Base-by-base conservation (phyloP, 2,329 filamentous ascomycete genomes). In the Trichophyton equinum region DNA sequence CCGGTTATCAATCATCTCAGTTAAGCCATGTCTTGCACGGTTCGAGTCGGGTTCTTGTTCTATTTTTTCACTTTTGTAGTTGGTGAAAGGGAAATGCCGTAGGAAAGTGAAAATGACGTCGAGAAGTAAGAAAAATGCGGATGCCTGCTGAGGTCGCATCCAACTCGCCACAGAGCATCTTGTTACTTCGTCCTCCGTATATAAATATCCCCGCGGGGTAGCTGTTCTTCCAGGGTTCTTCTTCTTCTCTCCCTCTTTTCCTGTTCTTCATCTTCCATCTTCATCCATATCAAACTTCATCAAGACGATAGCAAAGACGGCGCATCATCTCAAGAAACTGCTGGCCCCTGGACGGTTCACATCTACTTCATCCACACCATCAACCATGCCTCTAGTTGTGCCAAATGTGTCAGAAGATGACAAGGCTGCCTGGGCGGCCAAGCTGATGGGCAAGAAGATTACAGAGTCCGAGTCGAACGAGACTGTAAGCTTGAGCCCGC, bases 341-440 rank as follows among this genome's bases (percentile, higher is more conserved):
- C 22, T 33, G 13, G 55, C 22, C 30, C 53, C 27, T 18, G 27
- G n/a, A 25, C 15, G 38, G 18, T 30, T 38, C 55, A 57, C 15
- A 25, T 57, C 55, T 25, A 57, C 55, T 42, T 38, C 33, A 36
- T 57, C 55, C 13, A 57, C 55, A 42, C 9, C 33, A 38, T 38
- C 55, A 62, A 71, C 15, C 46, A 79, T 79, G 77, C 77, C 77
- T 68, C 76, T 79, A 60, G 74, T 79, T 61, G 71, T 78, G 40
- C 76, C 76, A 20, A 72, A 74, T 58, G 68, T 78, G 65, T 75
- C 69, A 67, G 57, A 63, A 57, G 68, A 68, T 42, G 68, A 72
- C 59, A 72, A 72, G 67, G 68, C 70, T 33, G 72, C 75, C 58
- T 79, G 77, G 77, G 68, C 71, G 58, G 70, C 67, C 53, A 78